Percentiles rank a stretch among this genome's conserved stretches.
Conservation (phyloP, 441 rosid species). For the Adansonia madagascariensis region DNA sequence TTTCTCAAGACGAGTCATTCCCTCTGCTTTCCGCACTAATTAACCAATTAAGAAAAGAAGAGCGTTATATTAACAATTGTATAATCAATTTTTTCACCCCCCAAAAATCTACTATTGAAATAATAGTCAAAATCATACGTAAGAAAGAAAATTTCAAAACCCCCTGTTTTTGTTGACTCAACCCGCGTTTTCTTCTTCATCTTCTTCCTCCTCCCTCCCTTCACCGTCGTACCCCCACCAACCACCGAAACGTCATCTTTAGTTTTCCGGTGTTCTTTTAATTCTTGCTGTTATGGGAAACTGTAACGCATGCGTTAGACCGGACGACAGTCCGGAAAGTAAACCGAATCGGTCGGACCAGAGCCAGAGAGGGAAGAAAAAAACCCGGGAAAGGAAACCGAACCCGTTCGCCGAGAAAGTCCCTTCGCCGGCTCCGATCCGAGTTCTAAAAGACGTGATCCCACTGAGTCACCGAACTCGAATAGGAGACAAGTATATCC, state of each 20-base stretch:
- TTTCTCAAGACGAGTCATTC: not conserved
- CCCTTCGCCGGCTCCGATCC: slow-evolving; percentile 62
- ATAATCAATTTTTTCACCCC: not conserved
- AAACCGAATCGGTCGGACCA: slow-evolving; percentile 21
- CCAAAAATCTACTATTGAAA: not conserved
- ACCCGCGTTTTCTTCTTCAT: slow-evolving; percentile 60
- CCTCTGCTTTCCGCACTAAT: not conserved
- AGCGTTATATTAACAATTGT: not conserved
- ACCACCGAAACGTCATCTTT: not conserved
- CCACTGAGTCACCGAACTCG: slow-evolving; percentile 65
- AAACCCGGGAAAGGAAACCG: slow-evolving; percentile 45
- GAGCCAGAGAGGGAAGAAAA: slow-evolving; percentile 41
- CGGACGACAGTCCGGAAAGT: slow-evolving; percentile 40
- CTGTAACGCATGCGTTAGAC: slow-evolving; percentile 81
- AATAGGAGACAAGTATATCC: slow-evolving; percentile 78
- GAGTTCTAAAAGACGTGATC: slow-evolving; percentile 67
- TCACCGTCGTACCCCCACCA: slow-evolving; percentile 29
- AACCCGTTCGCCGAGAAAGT: slow-evolving; percentile 61
- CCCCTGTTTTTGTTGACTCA: slow-evolving; percentile 43
- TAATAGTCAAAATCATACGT: not conserved
- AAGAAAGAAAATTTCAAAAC: slow-evolving; percentile 41
- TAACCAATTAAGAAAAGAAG: not conserved
- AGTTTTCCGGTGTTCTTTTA: not conserved
- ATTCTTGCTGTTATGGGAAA: slow-evolving; percentile 63
- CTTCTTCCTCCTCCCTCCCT: slow-evolving; percentile 25